phyloP scores from a whole-genome alignment of 1,284 basidiomycete genomes.

The Tetrapyrgos nigripes region DNA sequence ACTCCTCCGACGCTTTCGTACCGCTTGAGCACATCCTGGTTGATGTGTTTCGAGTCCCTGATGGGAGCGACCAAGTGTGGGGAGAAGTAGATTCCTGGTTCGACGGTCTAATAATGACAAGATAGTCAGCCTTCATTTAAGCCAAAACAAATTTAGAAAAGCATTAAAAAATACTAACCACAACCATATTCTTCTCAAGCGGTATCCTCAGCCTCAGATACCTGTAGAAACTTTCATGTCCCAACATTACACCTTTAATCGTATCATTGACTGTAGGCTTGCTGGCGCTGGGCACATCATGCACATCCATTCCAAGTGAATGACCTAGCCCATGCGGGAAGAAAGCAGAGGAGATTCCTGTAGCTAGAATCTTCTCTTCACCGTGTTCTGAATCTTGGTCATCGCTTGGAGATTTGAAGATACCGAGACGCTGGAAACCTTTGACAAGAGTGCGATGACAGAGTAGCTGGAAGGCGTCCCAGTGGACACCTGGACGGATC shows the following conservation, averaged over 20 bases:
- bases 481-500: constrained; percentile 78
- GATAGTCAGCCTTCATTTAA: constrained; percentile 1
- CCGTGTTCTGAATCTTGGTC: constrained; percentile 59
- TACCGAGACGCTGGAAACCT: constrained; percentile 84
- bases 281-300: constrained; percentile 81
- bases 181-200: constrained; percentile 81
- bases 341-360: constrained; percentile 83
- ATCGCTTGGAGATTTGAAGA: constrained; percentile 63
- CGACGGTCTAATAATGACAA: constrained; percentile 66
- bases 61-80: constrained; percentile 77
- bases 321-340: constrained; percentile 94
- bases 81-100: constrained; percentile 90
- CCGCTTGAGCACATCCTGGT: constrained; percentile 71
- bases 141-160: constrained; percentile 1
- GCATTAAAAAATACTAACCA: constrained; percentile 54
- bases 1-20: constrained; percentile 88
- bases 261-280: constrained; percentile 64
- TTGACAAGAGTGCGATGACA: constrained; percentile 81
- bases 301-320: constrained; percentile 88
- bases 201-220: constrained; percentile 80
- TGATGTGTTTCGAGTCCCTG: constrained; percentile 71
- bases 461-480: constrained; percentile 84
- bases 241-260: constrained; percentile 49
- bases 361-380: constrained; percentile 73
- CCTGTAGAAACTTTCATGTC: constrained; percentile 72